Conservation (phyloP, 768 basidiomycete genomes). For the Hericium coralloides region DNA sequence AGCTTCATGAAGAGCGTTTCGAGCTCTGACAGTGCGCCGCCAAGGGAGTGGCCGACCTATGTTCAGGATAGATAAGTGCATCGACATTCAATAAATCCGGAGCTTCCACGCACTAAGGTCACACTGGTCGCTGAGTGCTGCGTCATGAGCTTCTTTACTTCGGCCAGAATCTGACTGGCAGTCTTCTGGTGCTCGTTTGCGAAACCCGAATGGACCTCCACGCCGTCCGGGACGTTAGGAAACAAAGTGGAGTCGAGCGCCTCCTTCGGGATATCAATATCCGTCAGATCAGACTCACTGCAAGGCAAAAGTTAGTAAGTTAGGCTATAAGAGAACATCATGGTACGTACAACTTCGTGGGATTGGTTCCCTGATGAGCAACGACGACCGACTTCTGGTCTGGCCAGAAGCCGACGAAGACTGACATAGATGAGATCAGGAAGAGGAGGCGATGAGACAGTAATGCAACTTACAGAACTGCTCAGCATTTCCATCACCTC, state of each 20-base stretch:
- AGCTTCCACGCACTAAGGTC: conserved; percentile 2
- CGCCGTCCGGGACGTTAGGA: not conserved
- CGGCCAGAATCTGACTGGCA: conserved; percentile 6
- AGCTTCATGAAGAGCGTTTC: conserved; percentile 12
- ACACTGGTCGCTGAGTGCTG: conserved; percentile 4
- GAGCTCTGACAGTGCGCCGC: conserved; percentile 12
- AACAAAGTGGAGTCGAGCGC: conserved; percentile 7
- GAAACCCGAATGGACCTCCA: conserved; percentile 7
- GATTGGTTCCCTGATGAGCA: conserved; percentile 13
- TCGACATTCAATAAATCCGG: too few species aligned
- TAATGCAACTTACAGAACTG: conserved; percentile 34
- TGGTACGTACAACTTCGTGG: conserved; percentile 1
- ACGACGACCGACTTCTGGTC: conserved; percentile 9
- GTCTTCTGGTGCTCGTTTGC: conserved; percentile 9
- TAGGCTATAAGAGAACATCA: not conserved
- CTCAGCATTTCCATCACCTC: conserved; percentile 40
- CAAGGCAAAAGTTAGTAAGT: not conserved
- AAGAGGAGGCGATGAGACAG: not conserved
- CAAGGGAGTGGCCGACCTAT: conserved; percentile 12
- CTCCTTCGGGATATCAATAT: not conserved
- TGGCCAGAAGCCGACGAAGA: conserved; percentile 13
- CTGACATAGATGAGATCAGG: conserved; percentile 1
- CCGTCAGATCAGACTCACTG: conserved; percentile 8
- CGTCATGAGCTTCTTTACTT: conserved; percentile 8
- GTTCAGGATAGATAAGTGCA: too few species aligned